A percentile compares a stretch with the other conserved stretches of the same genome.
Evolutionary conservation across 208 protist genomes (phyloP).

Genomic region (Entamoeba moshkovskii): DNA sequence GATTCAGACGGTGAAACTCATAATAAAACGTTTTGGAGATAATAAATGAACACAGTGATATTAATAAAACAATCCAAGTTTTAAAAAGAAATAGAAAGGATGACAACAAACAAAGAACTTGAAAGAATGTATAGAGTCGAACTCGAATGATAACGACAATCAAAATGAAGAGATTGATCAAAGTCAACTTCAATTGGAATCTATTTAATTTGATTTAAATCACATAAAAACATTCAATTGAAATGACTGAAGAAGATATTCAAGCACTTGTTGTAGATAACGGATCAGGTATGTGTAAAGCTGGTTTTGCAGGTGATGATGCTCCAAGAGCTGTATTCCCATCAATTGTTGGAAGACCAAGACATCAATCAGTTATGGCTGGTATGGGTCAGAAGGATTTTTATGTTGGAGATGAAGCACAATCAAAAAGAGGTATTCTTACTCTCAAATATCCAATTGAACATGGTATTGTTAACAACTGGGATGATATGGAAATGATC

Average conservation of each 20-base stretch:
- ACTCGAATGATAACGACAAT: too few species aligned
- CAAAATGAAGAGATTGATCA: too few species aligned
- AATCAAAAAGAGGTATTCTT: conserved; percentile 21
- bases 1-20: too few species aligned
- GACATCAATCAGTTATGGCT: conserved; percentile 44
- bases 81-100: too few species aligned
- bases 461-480: conserved; percentile 26
- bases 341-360: conserved; percentile 76
- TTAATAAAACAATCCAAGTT: too few species aligned
- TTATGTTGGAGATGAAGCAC: conserved; percentile 32
- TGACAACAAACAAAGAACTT: too few species aligned
- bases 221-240: too few species aligned
- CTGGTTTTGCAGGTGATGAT: conserved; percentile 83
- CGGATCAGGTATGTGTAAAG: conserved; percentile 60
- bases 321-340: conserved; percentile 80
- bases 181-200: too few species aligned
- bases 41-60: too few species aligned
- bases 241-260: neutral
- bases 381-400: conserved; percentile 9
- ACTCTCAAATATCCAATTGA: conserved; percentile 32
- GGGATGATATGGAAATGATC: conserved; percentile 35
- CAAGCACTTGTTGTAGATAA: conserved; percentile 34
- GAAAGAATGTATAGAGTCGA: too few species aligned
- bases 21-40: too few species aligned
- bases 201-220: too few species aligned